These are phyloP conservation scores for Lepraria neglecta DNA, from an alignment of 495 filamentous ascomycete genomes.

Conservation along the genomic window DNA sequence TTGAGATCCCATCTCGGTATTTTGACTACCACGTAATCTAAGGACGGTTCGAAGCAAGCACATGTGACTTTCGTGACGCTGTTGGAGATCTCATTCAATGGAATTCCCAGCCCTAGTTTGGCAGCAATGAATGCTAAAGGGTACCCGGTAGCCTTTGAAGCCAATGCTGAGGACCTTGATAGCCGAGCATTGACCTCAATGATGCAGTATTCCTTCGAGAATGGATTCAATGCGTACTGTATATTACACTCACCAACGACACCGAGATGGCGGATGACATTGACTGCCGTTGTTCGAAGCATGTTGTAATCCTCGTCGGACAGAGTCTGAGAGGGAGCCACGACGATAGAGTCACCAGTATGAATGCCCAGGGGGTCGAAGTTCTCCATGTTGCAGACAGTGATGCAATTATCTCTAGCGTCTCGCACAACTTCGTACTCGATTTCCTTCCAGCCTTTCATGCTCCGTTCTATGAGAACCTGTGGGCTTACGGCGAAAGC, in stretches of 20 bases:
- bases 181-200: slow-evolving; percentile 99
- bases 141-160: slow-evolving; percentile 96
- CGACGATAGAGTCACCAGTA: slow-evolving; percentile 97
- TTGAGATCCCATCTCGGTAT: slow-evolving; percentile 98
- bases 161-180: slow-evolving; percentile 90
- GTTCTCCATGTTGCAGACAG: slow-evolving; percentile 99
- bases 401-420: slow-evolving; percentile 96
- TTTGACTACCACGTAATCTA: slow-evolving; percentile 98
- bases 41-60: slow-evolving; percentile 97
- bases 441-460: slow-evolving; percentile 99
- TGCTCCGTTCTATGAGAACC: slow-evolving; percentile 91
- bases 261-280: slow-evolving; percentile 93
- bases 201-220: slow-evolving; percentile 95
- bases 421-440: slow-evolving; percentile 98
- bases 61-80: slow-evolving; percentile 93
- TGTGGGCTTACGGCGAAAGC: slow-evolving; percentile 93
- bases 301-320: slow-evolving; percentile 99
- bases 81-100: slow-evolving; percentile 93
- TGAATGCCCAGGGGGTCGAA: slow-evolving; percentile 98
- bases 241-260: slow-evolving; percentile 99
- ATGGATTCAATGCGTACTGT: slow-evolving; percentile 94
- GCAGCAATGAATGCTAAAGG: slow-evolving; percentile 94
- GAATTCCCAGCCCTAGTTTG: slow-evolving; percentile 89
- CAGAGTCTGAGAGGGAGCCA: slow-evolving; percentile 92
- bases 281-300: slow-evolving; percentile 96